A percentile compares a stretch with the other conserved stretches of the same genome.
These are phyloP conservation scores for Crotalaria pallida DNA, from an alignment of 306 rosid genomes.

Conservation along the genomic window DNA sequence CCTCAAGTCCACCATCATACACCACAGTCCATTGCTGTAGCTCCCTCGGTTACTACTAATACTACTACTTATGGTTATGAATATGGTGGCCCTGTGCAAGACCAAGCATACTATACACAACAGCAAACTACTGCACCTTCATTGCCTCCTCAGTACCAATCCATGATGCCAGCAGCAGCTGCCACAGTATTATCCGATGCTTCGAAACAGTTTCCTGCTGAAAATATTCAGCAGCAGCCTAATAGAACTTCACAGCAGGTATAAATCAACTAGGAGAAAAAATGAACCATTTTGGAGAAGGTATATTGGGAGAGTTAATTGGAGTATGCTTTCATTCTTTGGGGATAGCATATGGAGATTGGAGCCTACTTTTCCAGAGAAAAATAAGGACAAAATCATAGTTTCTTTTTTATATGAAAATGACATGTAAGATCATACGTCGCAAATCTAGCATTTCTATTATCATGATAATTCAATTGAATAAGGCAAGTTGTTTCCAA, in stretches of 20 bases:
- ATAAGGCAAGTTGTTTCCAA: slow-evolving; percentile 23
- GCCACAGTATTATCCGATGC: slow-evolving; percentile 73
- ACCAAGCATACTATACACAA: slow-evolving; percentile 54
- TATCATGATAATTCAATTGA: slow-evolving; percentile 16
- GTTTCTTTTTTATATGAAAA: slow-evolving; percentile 9
- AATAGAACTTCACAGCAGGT: slow-evolving; percentile 45
- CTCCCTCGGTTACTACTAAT: slow-evolving; percentile 49
- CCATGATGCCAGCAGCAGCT: slow-evolving; percentile 81
- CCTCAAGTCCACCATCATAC: slow-evolving; percentile 69
- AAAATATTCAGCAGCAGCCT: slow-evolving; percentile 50
- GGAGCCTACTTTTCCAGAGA: background rate
- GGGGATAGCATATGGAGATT: slow-evolving; percentile 1
- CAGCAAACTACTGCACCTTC: slow-evolving; percentile 45
- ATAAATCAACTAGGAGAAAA: slow-evolving; percentile 8
- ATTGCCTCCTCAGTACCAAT: slow-evolving; percentile 72
- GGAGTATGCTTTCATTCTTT: slow-evolving; percentile 21
- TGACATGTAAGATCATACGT: slow-evolving; percentile 28
- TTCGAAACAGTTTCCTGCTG: slow-evolving; percentile 53
- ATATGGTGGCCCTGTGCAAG: slow-evolving; percentile 49
- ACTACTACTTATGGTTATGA: slow-evolving; percentile 55
- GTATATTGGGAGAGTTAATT: background rate
- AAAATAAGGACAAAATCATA: slow-evolving; percentile 20
- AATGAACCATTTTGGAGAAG: background rate
- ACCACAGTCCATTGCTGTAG: slow-evolving; percentile 52
- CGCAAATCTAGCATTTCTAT: background rate